Evolutionary conservation across 345 rosid species (phyloP).

Genomic region (Nephelium lappaceum): DNA sequence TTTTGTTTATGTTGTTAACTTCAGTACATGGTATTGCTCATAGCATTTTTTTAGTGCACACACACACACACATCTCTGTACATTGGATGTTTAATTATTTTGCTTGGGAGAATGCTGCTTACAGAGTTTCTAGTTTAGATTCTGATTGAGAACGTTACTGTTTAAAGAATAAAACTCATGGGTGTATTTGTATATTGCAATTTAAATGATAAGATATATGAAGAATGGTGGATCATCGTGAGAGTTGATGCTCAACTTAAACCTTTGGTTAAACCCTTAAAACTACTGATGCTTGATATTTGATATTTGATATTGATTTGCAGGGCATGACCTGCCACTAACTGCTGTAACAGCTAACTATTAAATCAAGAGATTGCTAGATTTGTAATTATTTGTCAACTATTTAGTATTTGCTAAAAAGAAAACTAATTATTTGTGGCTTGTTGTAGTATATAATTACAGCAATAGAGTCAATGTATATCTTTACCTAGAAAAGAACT

Average conservation of each 20-base stretch:
- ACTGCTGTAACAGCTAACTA: not conserved
- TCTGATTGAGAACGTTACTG: not conserved
- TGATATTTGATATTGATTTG: not conserved
- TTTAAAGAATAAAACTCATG: not conserved
- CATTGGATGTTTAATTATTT: not conserved
- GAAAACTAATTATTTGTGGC: not conserved
- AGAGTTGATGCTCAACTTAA: not conserved
- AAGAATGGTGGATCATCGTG: slow-evolving; percentile 5
- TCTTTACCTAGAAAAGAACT: not conserved
- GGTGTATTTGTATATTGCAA: not conserved
- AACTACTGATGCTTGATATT: not conserved
- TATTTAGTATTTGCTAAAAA: not conserved
- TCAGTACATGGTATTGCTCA: not conserved
- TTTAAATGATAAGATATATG: not conserved
- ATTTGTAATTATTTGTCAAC: not conserved
- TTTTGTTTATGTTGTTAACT: not conserved
- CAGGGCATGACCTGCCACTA: not conserved
- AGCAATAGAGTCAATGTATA: not conserved
- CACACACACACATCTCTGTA: not conserved
- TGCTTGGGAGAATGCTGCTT: not conserved
- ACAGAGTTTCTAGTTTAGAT: not conserved
- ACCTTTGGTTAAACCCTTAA: not conserved
- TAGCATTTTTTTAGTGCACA: not conserved
- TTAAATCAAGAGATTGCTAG: not conserved
- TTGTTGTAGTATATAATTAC: not conserved